A percentile compares a stretch with the other conserved stretches of the same genome.
Evolutionary conservation across 352 stramenopile genomes (phyloP).

Genomic region (Globisporangium nunn): DNA sequence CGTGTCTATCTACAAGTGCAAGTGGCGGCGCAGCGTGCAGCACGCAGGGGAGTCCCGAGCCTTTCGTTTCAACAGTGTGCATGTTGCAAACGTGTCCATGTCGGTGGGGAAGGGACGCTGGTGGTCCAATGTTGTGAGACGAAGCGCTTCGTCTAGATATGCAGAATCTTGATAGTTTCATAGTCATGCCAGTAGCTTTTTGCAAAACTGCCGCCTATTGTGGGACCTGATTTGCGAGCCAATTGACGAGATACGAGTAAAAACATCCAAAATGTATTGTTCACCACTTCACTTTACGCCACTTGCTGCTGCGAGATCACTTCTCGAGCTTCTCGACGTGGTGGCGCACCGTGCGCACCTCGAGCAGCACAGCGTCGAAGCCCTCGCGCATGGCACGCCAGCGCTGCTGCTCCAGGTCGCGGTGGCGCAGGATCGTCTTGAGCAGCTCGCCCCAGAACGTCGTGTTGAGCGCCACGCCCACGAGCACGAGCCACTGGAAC

Average conservation of each 20-base stretch:
- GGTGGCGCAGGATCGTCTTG: constrained; percentile 27
- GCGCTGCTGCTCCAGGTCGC: constrained; percentile 16
- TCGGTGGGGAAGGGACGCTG: too few relatives aligned
- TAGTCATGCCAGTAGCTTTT: too few relatives aligned
- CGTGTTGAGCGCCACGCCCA: constrained; percentile 22
- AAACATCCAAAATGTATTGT: background rate
- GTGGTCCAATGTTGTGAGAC: too few relatives aligned
- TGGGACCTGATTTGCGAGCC: background rate
- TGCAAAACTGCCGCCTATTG: too few relatives aligned
- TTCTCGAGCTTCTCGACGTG: constrained; percentile 45
- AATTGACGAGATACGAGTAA: background rate
- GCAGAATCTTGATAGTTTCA: too few relatives aligned
- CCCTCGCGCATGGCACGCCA: constrained; percentile 42
- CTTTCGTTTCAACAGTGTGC: too few relatives aligned
- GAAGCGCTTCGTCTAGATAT: too few relatives aligned
- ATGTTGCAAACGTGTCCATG: too few relatives aligned
- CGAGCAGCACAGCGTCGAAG: constrained; percentile 50
- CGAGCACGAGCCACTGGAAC: constrained; percentile 33
- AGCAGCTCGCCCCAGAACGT: constrained; percentile 32
- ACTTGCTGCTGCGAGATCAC: background rate
- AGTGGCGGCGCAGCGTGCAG: too few relatives aligned
- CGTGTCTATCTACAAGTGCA: background rate
- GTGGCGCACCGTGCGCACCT: constrained; percentile 53
- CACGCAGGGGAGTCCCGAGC: too few relatives aligned
- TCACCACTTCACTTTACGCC: background rate